These are phyloP conservation scores for Mortierella antarctica DNA, from an alignment of 192 early-diverging fungal species.

Conservation along the genomic window DNA sequence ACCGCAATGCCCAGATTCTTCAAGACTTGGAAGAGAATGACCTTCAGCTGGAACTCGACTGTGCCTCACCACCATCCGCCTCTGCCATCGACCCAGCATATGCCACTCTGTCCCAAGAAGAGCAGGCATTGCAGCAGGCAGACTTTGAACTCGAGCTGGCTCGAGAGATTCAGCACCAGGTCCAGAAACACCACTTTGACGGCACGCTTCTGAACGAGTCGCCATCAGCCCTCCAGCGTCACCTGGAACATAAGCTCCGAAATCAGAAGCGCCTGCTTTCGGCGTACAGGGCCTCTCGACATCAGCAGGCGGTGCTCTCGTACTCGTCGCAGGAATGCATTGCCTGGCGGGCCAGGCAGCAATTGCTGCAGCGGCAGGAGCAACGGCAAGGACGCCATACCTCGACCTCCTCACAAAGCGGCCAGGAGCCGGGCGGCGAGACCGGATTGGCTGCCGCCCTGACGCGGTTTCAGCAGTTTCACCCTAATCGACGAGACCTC, in stretches of 20 bases:
- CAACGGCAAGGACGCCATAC: neutral
- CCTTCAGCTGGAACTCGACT: slow-evolving; percentile 28
- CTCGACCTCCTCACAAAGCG: neutral
- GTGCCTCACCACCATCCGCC: slow-evolving; percentile 4
- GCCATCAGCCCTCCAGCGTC: slow-evolving; percentile 34
- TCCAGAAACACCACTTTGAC: slow-evolving; percentile 23
- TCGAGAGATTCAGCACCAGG: slow-evolving; percentile 27
- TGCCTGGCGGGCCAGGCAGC: slow-evolving; percentile 36
- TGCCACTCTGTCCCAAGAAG: slow-evolving; percentile 8
- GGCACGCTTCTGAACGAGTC: slow-evolving; percentile 46
- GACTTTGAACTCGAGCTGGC: slow-evolving; percentile 52
- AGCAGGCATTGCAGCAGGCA: slow-evolving; percentile 23
- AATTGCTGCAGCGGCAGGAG: slow-evolving; percentile 1
- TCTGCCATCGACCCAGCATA: slow-evolving; percentile 2
- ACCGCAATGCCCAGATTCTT: slow-evolving; percentile 24
- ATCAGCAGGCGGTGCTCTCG: slow-evolving; percentile 18
- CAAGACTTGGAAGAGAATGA: slow-evolving; percentile 47
- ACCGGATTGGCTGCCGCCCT: slow-evolving; percentile 3
- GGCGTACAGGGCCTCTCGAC: slow-evolving; percentile 22
- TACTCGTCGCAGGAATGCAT: slow-evolving; percentile 41
- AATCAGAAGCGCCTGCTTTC: slow-evolving; percentile 25
- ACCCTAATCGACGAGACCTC: slow-evolving; percentile 29
- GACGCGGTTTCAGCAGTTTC: slow-evolving; percentile 43
- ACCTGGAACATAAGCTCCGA: slow-evolving; percentile 28
- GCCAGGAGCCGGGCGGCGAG: neutral